Evolutionary conservation across 208 protist species (phyloP), one percentile per base, ranked within the genome.

Genomic region (Sergeia podlipaevii): DNA sequence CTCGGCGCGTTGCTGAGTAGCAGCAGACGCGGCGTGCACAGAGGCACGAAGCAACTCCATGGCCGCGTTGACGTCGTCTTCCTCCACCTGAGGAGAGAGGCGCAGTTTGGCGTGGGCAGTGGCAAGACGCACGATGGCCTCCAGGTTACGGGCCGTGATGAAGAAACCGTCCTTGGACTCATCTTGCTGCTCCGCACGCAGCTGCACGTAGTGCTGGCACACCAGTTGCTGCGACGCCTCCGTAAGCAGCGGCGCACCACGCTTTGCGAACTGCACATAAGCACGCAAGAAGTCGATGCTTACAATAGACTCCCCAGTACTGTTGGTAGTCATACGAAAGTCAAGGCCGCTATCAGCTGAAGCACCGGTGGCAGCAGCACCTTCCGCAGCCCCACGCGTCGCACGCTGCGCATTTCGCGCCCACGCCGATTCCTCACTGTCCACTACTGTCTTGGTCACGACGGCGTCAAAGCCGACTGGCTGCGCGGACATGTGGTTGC

Each of bases 241-340:
- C 27, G 89, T 91, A 13, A 97, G 78, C 28, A 80, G 55, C 32
- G 95, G 95, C 32, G 70, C 30, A 7, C 77, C 75, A 2, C 58
- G 71, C 75, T 96, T 97, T 0, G 94, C 91, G 47, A 97, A 85
- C 37, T 86, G 73, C 23, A 99, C 64, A 72, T 98, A 99, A 47
- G 98, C 97, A 30, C 96, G 93, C 15, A 99, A 61, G 61, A 99
- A 99, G 32, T 91, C 77, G 7, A 97, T 59, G n/a, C 95, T 86
- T 27, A 99, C 80, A 41, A 99, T 85, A 5, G 89, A 60, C 49
- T 93, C 81, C 2, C 81, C 82, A 8, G 73, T 89, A 57, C 80
- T 84, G 69, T 83, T 93, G n/a, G 78, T 86, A 1, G 77, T 89
- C 77, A 86, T 89, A 30, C 75, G 72, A 4, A 89, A 56, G 56